phyloP scores from a whole-genome alignment of 2,329 filamentous ascomycete genomes.

The Colletotrichum sp. region DNA sequence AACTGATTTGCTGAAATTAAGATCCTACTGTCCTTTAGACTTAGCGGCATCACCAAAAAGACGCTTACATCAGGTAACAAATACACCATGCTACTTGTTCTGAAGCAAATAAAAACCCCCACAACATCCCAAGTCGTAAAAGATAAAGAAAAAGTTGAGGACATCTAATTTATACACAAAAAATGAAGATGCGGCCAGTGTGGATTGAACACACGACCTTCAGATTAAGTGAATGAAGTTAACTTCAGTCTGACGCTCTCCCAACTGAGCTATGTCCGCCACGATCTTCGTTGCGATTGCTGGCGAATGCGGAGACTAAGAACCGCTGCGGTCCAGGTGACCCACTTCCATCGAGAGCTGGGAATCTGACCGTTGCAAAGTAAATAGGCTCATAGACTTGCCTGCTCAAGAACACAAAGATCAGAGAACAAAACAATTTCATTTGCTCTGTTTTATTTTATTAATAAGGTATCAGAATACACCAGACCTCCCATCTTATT shows the following conservation, averaged over 20 bases:
- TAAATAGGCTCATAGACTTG: not conserved
- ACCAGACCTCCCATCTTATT: not conserved
- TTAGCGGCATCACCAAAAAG: accelerated
- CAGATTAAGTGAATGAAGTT: constrained; percentile 20
- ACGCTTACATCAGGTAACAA: not conserved
- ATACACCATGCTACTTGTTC: not conserved
- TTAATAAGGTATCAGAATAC: not conserved
- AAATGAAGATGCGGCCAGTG: constrained; percentile 13
- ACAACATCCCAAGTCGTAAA: not conserved
- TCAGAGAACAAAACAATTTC: not conserved
- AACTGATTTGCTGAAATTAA: not conserved
- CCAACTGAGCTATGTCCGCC: constrained; percentile 22
- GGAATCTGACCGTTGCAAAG: not conserved
- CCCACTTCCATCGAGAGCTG: not conserved
- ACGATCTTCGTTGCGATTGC: not conserved
- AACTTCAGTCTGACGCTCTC: constrained; percentile 21
- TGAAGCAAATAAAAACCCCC: too few relatives aligned
- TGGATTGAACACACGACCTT: constrained; percentile 23
- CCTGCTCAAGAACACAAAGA: not conserved
- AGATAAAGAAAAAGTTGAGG: not conserved
- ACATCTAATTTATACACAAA: not conserved
- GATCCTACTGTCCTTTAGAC: accelerated
- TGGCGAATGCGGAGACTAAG: accelerated
- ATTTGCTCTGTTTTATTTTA: not conserved
- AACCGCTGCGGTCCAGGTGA: accelerated